phyloP scores from a whole-genome alignment of 164 flowering plant species.

The Tetrastigma voinierianum region DNA sequence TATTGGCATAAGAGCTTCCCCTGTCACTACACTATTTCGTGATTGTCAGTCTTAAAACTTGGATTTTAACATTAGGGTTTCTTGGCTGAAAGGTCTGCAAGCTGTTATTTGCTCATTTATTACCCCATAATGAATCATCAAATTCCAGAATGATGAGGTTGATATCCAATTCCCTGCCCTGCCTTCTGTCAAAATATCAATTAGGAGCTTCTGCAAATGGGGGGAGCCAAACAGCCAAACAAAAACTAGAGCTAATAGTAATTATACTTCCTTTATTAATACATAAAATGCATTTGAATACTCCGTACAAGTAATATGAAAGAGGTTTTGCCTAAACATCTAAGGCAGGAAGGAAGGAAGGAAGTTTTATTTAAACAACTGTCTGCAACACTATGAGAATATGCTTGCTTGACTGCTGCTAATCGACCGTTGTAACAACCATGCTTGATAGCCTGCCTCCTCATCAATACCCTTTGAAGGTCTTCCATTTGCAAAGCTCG shows the following conservation, averaged over 20 bases:
- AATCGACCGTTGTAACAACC: background rate
- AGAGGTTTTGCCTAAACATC: background rate
- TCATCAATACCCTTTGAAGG: conserved; percentile 22
- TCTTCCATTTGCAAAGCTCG: conserved; percentile 39
- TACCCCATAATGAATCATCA: too few species aligned
- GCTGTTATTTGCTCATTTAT: too few species aligned
- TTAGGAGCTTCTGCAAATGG: too few species aligned
- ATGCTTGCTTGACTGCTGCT: conserved; percentile 6
- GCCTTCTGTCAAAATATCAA: background rate
- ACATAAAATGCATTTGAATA: too few species aligned
- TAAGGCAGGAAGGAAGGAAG: conserved; percentile 11
- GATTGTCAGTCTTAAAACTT: too few species aligned
- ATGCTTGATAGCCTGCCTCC: background rate
- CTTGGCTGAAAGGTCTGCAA: too few species aligned
- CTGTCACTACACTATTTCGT: too few species aligned
- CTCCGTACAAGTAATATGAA: background rate
- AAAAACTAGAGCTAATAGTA: too few species aligned
- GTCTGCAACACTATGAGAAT: background rate
- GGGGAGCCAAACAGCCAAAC: too few species aligned
- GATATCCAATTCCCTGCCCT: background rate
- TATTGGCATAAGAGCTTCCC: too few species aligned
- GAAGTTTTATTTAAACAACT: conserved; percentile 9
- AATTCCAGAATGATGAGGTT: background rate
- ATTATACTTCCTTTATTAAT: too few species aligned
- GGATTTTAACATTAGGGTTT: too few species aligned